These are phyloP conservation scores for Talaromyces trachyspermus DNA, from an alignment of 495 filamentous ascomycete species.

Conservation along the genomic window DNA sequence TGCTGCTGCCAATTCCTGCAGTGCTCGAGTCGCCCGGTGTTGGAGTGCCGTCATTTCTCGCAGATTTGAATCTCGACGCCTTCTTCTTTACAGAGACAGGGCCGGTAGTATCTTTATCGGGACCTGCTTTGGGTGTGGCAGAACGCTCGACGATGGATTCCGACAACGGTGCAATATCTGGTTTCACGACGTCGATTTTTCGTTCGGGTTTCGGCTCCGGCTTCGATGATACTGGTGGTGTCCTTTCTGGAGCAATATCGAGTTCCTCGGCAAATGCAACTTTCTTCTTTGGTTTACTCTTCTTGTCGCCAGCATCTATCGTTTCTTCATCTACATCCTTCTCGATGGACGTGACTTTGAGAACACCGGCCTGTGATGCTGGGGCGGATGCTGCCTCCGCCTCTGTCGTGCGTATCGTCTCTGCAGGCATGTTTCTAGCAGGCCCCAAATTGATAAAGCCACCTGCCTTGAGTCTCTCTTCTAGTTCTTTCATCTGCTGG, in stretches of 20 bases:
- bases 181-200: constrained; percentile 33
- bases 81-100: constrained; percentile 26
- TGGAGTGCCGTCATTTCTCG: constrained; percentile 14
- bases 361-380: constrained; percentile 7
- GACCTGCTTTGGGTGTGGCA: constrained; percentile 11
- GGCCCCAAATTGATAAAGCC: constrained; percentile 48
- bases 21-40: constrained; percentile 6
- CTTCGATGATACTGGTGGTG: no score
- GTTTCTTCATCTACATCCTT: constrained; percentile 12
- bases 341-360: constrained; percentile 11
- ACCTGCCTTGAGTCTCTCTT: constrained; percentile 56
- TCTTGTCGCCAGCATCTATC: constrained; percentile 7
- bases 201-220: constrained; percentile 13
- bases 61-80: constrained; percentile 36
- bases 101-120: constrained; percentile 13
- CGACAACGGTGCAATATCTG: constrained; percentile 23
- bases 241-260: constrained; percentile 54
- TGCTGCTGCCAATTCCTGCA: constrained; percentile 4
- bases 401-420: constrained; percentile 26
- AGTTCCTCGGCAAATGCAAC: constrained; percentile 71
- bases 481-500: constrained; percentile 75
- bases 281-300: constrained; percentile 53
- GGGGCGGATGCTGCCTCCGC: constrained; percentile 7
- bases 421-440: constrained; percentile 27
- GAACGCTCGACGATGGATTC: constrained; percentile 44